Conservation (phyloP, 2,329 filamentous ascomycete genomes). For the Cryphonectria parasitica region DNA sequence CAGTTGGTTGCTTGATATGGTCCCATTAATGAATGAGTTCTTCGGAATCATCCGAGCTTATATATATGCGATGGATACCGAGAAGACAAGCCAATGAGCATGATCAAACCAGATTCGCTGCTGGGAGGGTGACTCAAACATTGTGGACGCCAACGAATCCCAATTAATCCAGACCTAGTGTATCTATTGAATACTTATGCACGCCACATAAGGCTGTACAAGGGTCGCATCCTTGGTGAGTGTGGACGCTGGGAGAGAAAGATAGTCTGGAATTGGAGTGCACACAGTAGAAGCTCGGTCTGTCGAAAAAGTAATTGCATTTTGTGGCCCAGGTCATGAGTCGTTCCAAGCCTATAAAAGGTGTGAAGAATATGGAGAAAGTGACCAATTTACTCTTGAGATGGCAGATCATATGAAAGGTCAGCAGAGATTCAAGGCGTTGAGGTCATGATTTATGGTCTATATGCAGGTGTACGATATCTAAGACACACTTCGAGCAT, state of each 20-base stretch:
- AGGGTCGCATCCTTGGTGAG: conserved; percentile 53
- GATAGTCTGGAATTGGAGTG: not conserved
- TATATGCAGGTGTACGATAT: not conserved
- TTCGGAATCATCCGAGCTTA: not conserved
- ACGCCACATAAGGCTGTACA: conserved; percentile 56
- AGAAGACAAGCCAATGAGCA: conserved; percentile 41
- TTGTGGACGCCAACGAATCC: conserved; percentile 53
- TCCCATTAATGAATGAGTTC: not conserved
- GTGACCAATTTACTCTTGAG: not conserved
- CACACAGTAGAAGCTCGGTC: not conserved
- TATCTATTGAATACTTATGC: conserved; percentile 47
- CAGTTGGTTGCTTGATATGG: not conserved
- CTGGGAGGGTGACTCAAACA: conserved; percentile 56
- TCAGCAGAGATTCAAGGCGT: too few relatives aligned
- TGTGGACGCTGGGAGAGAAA: not conserved
- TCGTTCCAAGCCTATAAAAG: too few relatives aligned
- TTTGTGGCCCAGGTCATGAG: not conserved
- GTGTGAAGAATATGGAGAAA: too few relatives aligned
- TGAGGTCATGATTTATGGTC: not conserved
- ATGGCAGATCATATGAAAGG: not conserved
- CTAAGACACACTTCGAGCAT: not conserved
- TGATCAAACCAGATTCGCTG: conserved; percentile 50
- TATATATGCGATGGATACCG: conserved; percentile 44
- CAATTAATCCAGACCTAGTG: conserved; percentile 47
- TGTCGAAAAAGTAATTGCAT: not conserved